These are phyloP conservation scores for Penicillium sclerotigenum DNA, from an alignment of 2,329 filamentous ascomycete species.

Conservation along the genomic window DNA sequence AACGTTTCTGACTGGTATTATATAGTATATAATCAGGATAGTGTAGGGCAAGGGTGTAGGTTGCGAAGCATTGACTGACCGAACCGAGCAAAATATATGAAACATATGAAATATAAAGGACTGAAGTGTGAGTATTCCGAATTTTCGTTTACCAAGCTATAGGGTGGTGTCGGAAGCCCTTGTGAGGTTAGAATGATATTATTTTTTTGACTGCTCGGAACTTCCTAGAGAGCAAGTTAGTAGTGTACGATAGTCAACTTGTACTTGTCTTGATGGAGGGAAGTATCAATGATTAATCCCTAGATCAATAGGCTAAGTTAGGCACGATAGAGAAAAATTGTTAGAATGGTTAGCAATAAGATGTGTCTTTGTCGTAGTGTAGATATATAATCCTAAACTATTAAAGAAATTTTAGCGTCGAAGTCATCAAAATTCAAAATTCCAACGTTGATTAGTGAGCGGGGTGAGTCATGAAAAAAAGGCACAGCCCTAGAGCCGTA, in stretches of 20 bases:
- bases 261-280: neutral
- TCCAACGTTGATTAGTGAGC: neutral
- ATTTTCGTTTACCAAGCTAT: neutral
- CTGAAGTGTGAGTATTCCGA: neutral
- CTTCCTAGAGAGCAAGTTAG: neutral
- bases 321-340: neutral
- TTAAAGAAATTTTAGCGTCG: neutral
- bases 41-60: too few species aligned
- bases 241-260: neutral
- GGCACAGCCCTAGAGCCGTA: neutral
- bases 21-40: too few species aligned
- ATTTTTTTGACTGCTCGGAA: neutral
- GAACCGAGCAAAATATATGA: neutral
- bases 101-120: neutral
- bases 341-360: neutral
- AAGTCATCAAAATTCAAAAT: neutral
- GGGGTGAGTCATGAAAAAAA: neutral
- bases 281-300: neutral
- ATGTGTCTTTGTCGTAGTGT: neutral
- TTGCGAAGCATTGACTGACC: neutral
- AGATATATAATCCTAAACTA: neutral
- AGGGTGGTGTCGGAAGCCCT: neutral
- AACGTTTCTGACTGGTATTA: too few species aligned
- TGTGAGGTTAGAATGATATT: neutral
- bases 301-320: neutral